phyloP scores from a whole-genome alignment of 768 basidiomycete genomes.

The Podaxis sp. region DNA sequence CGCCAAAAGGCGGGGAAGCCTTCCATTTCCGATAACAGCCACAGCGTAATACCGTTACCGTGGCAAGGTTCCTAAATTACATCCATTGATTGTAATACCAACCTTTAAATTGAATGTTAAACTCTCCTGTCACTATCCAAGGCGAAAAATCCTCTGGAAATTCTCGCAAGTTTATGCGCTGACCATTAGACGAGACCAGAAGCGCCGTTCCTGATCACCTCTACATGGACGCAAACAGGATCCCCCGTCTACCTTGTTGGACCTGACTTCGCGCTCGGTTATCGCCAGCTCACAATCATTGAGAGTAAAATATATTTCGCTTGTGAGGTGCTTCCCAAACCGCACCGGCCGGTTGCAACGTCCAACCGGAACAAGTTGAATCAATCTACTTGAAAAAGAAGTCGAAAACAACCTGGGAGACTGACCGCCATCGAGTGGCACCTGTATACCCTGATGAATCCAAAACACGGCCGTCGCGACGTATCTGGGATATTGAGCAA shows the following conservation, averaged over 20 bases:
- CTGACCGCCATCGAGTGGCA: background rate
- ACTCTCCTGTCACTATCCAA: background rate
- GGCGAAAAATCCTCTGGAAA: background rate
- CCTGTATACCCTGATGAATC: background rate
- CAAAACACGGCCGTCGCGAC: background rate
- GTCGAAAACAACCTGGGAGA: no score
- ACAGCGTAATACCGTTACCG: background rate
- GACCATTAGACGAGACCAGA: background rate
- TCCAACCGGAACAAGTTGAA: no score
- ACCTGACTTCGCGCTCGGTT: no score
- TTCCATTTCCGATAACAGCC: background rate
- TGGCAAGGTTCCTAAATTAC: background rate
- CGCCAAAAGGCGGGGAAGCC: background rate
- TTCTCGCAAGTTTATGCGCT: background rate
- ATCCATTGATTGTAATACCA: background rate
- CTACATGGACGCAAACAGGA: no score
- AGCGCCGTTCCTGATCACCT: no score
- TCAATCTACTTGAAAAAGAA: no score
- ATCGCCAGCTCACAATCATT: no score
- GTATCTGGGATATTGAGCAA: no score
- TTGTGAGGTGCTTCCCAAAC: no score
- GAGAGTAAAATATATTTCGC: no score
- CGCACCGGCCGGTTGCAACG: no score
- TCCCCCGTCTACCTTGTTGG: no score
- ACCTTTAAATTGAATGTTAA: background rate